Percentiles rank a stretch among this genome's conserved stretches.
Conservation (phyloP, 805 yeast genomes). For the Scheffersomyces coipomensis region DNA sequence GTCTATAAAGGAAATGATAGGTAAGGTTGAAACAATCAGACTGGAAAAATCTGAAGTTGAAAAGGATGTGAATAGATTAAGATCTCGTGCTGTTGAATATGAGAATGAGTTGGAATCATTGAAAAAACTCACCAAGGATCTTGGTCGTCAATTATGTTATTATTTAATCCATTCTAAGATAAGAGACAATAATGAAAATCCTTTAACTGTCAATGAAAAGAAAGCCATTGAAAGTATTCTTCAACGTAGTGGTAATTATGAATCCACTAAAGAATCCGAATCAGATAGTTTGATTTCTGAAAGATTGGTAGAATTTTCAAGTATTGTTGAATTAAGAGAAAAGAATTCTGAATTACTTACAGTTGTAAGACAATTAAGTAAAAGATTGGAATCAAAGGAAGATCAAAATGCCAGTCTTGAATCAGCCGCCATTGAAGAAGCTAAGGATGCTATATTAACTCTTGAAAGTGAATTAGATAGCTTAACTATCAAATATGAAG, state of each 20-base stretch:
- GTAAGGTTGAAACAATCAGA: conserved; percentile 49
- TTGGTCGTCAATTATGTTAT: conserved; percentile 80
- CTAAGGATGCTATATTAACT: conserved; percentile 64
- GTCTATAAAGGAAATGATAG: conserved; percentile 52
- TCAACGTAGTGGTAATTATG: conserved; percentile 30
- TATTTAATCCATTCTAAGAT: conserved; percentile 66
- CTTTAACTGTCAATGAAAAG: conserved; percentile 64
- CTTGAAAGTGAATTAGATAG: conserved; percentile 58
- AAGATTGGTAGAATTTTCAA: conserved; percentile 68
- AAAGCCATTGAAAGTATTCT: conserved; percentile 60
- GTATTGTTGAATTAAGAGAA: conserved; percentile 64
- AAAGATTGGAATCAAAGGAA: conserved; percentile 67
- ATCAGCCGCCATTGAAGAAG: conserved; percentile 54
- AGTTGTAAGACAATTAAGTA: conserved; percentile 70
- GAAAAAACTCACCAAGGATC: conserved; percentile 61
- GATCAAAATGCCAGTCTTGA: conserved; percentile 39
- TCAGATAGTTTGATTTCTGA: conserved; percentile 72
- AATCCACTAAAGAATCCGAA: conserved; percentile 47
- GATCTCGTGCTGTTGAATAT: conserved; percentile 36
- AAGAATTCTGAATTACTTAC: conserved; percentile 72
- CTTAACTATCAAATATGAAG: conserved; percentile 49
- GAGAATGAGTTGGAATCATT: conserved; percentile 48
- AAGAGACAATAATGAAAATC: conserved; percentile 53
- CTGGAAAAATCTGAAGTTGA: conserved; percentile 47
- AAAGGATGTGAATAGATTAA: conserved; percentile 33